Evolutionary conservation across 2,329 filamentous ascomycete species (phyloP), one percentile per base, ranked within the genome.

Genomic region (Scedosporium apiospermum): DNA sequence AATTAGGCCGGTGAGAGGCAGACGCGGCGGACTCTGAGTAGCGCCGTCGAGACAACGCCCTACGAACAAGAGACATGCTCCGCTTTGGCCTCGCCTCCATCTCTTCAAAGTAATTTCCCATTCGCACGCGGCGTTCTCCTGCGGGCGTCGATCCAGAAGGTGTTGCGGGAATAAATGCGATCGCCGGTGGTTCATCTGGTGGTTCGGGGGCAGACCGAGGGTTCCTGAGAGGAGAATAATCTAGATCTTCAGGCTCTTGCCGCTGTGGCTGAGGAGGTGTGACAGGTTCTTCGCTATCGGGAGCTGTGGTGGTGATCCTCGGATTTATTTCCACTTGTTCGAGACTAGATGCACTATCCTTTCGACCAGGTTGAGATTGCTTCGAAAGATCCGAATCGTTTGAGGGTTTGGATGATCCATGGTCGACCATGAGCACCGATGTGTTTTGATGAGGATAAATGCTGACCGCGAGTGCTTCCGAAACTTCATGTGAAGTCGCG

Each of bases 371-470:
- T 46, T 23, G 53, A 57, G 27, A 58, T 58, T 23, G 60, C 12
- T 59, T 62, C 7, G 72, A 69, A 3, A 71, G 67, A 55, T 78
- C 76, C 21, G 78, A 76, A 57, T 72, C 73, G 63, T 81, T 79
- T 0, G 79, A 80, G 26, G 78, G 79, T 68, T 77, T 81, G 51
- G 74, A 76, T 9, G 80, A 79, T 2, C 60, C 51, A 68, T 86
- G 81, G 66, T 86, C 75, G 34, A 88, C 81, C 72, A 88, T 78
- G 51, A 87, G 71, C 10, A 88, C 74, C 4, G 85, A 88, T 58
- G 80, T 85, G 66, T 87, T 88, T 67, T 88, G 84, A 65, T 88
- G 85, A 21, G 82, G 79, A 66, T 82, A 86, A 67, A 88, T 84
- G 64, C 79, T 84, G 62, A 88, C 79, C 46, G 82, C 83, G 69